Conservation (phyloP, 2,329 filamentous ascomycete species). For the Fusarium metavorans region DNA sequence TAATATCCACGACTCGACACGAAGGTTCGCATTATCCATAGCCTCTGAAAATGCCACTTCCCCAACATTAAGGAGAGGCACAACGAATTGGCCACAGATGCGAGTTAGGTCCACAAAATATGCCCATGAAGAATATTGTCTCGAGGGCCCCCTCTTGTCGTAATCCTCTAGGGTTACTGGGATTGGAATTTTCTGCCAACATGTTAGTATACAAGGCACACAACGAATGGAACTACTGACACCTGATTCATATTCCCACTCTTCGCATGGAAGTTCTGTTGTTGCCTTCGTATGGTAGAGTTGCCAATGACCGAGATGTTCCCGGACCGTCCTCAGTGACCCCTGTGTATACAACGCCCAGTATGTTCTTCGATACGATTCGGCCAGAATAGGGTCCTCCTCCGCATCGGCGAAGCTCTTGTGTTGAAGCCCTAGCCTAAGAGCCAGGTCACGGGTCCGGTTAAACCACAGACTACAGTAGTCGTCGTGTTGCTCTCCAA, state of each 20-base stretch:
- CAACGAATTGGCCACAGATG: slow-evolving; percentile 32
- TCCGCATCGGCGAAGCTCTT: slow-evolving; percentile 33
- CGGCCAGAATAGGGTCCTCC: slow-evolving; percentile 27
- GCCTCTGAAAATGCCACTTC: not conserved
- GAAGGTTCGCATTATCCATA: slow-evolving; percentile 30
- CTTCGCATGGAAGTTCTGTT: slow-evolving; percentile 42
- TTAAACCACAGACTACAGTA: slow-evolving; percentile 13
- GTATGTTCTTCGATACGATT: slow-evolving; percentile 42
- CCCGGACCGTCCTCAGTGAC: slow-evolving; percentile 30
- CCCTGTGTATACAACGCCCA: slow-evolving; percentile 42
- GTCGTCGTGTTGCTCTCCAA: slow-evolving; percentile 13
- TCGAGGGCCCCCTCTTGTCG: not conserved
- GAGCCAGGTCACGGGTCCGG: slow-evolving; percentile 28
- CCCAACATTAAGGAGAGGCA: slow-evolving; percentile 26
- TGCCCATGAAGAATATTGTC: slow-evolving; percentile 39
- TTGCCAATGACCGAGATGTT: slow-evolving; percentile 14
- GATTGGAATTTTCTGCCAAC: slow-evolving; percentile 24
- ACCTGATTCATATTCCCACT: slow-evolving; percentile 38
- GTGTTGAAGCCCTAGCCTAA: slow-evolving; percentile 31
- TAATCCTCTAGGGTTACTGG: slow-evolving; percentile 32
- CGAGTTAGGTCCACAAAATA: slow-evolving; percentile 37
- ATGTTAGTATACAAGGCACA: slow-evolving; percentile 4
- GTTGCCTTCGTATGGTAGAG: slow-evolving; percentile 13
- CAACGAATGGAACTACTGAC: slow-evolving; percentile 12
- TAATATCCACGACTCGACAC: slow-evolving; percentile 33